Conservation (phyloP, 2,329 filamentous ascomycete species). For the Diaporthe destruens region DNA sequence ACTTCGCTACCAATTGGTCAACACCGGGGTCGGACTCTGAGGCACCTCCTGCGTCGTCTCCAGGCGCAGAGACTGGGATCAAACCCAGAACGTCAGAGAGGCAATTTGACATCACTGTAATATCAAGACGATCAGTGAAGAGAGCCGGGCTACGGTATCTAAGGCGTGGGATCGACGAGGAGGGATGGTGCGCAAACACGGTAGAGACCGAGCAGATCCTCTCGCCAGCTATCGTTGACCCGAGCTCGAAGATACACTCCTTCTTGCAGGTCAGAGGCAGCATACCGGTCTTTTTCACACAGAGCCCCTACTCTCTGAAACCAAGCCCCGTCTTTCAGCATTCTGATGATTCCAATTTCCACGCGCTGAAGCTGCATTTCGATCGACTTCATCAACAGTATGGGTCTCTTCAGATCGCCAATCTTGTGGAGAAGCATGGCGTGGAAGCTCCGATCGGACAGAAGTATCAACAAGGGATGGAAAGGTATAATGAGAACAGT, state of each 20-base stretch:
- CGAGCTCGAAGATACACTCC: slow-evolving; percentile 76
- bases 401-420: slow-evolving; percentile 81
- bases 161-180: slow-evolving; percentile 89
- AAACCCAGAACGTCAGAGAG: slow-evolving; percentile 61
- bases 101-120: slow-evolving; percentile 83
- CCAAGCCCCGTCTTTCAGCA: slow-evolving; percentile 86
- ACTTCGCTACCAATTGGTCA: slow-evolving; percentile 44
- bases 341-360: slow-evolving; percentile 81
- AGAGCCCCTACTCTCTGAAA: slow-evolving; percentile 93
- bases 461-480: slow-evolving; percentile 78
- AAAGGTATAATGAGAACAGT: slow-evolving; percentile 74
- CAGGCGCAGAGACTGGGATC: slow-evolving; percentile 47
- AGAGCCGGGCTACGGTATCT: slow-evolving; percentile 91
- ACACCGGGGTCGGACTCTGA: slow-evolving; percentile 36
- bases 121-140: slow-evolving; percentile 89
- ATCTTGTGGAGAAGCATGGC: slow-evolving; percentile 89
- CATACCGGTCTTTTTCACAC: slow-evolving; percentile 94
- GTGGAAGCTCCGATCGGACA: slow-evolving; percentile 84
- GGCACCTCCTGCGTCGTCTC: slow-evolving; percentile 41
- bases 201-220: slow-evolving; percentile 97
- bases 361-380: slow-evolving; percentile 86
- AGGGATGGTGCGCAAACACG: slow-evolving; percentile 87
- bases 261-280: slow-evolving; percentile 91
- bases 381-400: slow-evolving; percentile 76
- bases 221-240: slow-evolving; percentile 76